phyloP scores from a whole-genome alignment of 805 yeast species.

The Starmera dryadoides region DNA sequence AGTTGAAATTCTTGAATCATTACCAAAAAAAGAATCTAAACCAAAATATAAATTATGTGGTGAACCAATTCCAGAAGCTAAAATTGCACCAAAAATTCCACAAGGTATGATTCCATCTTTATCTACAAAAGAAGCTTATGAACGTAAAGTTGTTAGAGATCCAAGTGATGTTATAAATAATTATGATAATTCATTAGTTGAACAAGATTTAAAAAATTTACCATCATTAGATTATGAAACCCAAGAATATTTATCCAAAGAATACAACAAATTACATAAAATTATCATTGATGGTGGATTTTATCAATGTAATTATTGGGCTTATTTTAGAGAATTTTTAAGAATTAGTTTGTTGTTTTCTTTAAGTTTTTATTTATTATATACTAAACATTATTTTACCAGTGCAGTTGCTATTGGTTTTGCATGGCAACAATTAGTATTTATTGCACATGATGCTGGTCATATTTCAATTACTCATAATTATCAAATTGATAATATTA shows the following conservation, averaged over 20 bases:
- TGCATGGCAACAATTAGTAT: constrained; percentile 87
- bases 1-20: background rate
- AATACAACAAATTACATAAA: constrained; percentile 56
- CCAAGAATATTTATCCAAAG: constrained; percentile 46
- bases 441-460: constrained; percentile 88
- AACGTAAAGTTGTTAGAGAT: constrained; percentile 36
- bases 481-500: constrained; percentile 65
- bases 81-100: constrained; percentile 45
- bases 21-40: constrained; percentile 1
- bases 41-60: constrained; percentile 27
- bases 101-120: constrained; percentile 36
- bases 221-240: constrained; percentile 67
- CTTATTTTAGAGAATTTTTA: constrained; percentile 59
- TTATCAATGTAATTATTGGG: constrained; percentile 69
- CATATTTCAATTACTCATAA: constrained; percentile 79
- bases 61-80: constrained; percentile 26
- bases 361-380: constrained; percentile 42
- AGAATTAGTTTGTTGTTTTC: constrained; percentile 51
- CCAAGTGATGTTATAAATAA: constrained; percentile 46
- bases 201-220: constrained; percentile 43
- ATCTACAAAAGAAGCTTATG: constrained; percentile 24
- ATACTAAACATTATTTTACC: constrained; percentile 33
- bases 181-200: constrained; percentile 50
- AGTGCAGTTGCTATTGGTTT: constrained; percentile 65
- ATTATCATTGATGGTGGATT: constrained; percentile 47